Evolutionary conservation across 371 early-diverging fungal species (phyloP), one percentile per base, ranked within the genome.

Genomic region (Conidiobolus incongruus): DNA sequence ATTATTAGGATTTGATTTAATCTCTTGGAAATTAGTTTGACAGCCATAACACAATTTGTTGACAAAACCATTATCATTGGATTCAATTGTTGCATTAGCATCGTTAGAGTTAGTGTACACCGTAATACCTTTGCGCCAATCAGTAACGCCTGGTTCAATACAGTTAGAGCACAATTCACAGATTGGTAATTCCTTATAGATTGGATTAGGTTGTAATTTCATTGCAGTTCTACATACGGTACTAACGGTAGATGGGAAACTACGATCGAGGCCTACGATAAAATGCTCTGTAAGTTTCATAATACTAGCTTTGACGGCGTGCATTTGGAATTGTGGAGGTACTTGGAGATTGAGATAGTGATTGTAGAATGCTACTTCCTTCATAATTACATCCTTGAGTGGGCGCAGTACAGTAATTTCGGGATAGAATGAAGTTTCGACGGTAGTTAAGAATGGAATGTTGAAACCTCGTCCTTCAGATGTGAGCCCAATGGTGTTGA

Each of bases 401-500:
- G 92, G 92, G 19, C 85, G 62, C 35, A 81, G 48, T 5, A 75
- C 57, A 3, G 62, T 61, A 2, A 81, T n/a, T 16, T 54, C 72
- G 10, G n/a, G 38, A 42, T 51, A 44, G 54, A 53, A 61, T n/a
- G 43, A 45, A 15, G 66, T 60, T 41, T 79, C 75, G 4, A 67
- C 56, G 0, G 77, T 67, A 2, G 80, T 65, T 38, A 86, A 85
- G 16, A 74, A 56, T 4, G 92, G 83, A 17, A 87, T 53, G 23
- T 72, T 75, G 50, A 77, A 77, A 13, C 92, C 92, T 22, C 86
- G 72, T 1, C 92, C 92, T 41, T 82, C 76, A 35, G 76, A 67
- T 6, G 82, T 82, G 46, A 70, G 55, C 0, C 82, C 57, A 33
- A 92, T 75, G 40, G 77, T 71, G 44, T 72, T 75, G 36, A 80